These are phyloP conservation scores for Annulohypoxylon bovei DNA, from an alignment of 495 filamentous ascomycete species.

Conservation along the genomic window DNA sequence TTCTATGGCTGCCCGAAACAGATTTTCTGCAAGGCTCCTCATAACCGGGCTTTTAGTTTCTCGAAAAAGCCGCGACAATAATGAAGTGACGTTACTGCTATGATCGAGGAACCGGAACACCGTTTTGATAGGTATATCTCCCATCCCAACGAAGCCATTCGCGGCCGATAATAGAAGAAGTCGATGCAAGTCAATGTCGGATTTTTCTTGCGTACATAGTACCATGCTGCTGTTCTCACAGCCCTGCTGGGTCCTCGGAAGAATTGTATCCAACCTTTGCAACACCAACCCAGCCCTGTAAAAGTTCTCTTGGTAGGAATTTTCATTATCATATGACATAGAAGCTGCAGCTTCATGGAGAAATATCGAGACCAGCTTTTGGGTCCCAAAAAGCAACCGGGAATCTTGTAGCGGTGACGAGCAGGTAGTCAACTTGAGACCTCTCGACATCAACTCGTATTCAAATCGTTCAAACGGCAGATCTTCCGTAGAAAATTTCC, in stretches of 20 bases:
- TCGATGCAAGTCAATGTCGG: conserved; percentile 12
- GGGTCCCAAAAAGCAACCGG: background rate
- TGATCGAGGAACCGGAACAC: conserved; percentile 4
- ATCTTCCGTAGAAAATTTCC: background rate
- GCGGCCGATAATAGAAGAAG: conserved; percentile 22
- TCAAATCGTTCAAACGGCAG: conserved; percentile 28
- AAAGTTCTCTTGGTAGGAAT: background rate
- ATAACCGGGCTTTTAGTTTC: background rate
- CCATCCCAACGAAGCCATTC: conserved; percentile 25
- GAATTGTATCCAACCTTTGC: conserved; percentile 3
- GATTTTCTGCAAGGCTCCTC: conserved; percentile 26
- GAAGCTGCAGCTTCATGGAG: background rate
- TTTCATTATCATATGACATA: background rate
- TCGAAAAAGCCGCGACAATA: conserved; percentile 9
- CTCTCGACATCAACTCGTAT: background rate
- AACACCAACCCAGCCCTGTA: background rate
- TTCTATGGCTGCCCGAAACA: conserved; percentile 34
- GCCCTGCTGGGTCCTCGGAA: background rate
- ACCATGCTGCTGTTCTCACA: background rate
- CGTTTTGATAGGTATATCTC: background rate
- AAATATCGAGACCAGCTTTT: background rate
- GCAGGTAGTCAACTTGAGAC: background rate
- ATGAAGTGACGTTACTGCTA: background rate
- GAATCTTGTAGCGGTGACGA: conserved; percentile 16
- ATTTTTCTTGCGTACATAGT: background rate